A percentile compares a stretch with the other conserved stretches of the same genome.
These are phyloP conservation scores for Chlamydomonas eustigma DNA, from an alignment of 139 green algal species.

Conservation along the genomic window DNA sequence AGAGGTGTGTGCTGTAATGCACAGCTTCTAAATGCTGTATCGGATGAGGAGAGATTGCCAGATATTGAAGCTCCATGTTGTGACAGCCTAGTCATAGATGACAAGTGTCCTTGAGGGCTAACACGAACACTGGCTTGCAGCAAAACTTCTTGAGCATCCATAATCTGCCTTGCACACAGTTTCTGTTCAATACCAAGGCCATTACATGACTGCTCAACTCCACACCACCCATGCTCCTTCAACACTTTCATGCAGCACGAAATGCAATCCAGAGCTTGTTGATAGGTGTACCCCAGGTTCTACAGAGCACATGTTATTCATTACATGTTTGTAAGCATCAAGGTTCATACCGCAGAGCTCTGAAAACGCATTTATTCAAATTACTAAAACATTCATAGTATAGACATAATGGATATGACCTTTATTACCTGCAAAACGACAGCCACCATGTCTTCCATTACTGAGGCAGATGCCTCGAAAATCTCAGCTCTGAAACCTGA, in stretches of 20 bases:
- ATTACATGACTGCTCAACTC: too few relatives aligned
- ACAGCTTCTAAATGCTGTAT: too few relatives aligned
- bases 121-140: not conserved
- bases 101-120: not conserved
- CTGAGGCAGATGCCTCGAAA: not conserved
- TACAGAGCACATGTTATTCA: too few relatives aligned
- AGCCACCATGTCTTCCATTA: not conserved
- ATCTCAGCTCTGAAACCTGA: not conserved
- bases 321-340: not conserved
- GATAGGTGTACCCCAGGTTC: not conserved
- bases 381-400: not conserved
- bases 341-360: not conserved
- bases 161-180: not conserved
- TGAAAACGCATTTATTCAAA: not conserved
- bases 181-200: too few relatives aligned
- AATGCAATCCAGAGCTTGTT: not conserved
- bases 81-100: not conserved
- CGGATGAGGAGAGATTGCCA: too few relatives aligned
- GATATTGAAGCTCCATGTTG: not conserved
- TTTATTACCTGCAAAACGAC: not conserved
- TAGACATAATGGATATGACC: not conserved
- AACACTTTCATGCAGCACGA: not conserved
- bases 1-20: too few relatives aligned
- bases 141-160: not conserved
- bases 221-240: not conserved